Evolutionary conservation across 768 basidiomycete genomes (phyloP), one percentile per base, ranked within the genome.

Genomic region (Boletus sp.): DNA sequence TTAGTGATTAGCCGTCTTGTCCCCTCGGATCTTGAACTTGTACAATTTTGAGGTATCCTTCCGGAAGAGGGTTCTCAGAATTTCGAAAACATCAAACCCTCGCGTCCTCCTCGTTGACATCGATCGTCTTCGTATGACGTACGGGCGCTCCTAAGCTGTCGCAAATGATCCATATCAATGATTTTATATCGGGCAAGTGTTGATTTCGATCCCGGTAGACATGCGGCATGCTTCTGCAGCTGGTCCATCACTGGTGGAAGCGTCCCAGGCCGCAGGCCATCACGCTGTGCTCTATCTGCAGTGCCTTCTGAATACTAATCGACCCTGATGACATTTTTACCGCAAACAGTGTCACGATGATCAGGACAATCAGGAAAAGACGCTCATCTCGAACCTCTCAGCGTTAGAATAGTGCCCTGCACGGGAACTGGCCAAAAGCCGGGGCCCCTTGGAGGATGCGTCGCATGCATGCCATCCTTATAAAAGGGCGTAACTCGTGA

Each of bases 31-130:
- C 24, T 24, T 24, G 24, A 24, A 24, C 24, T 24, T 24, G 24
- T 24, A 24, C 24, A 7, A 17, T 40, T 18, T 18, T 40, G 8
- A 40, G n/a, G 39, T 24, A 24, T 15, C 17, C 7, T 40, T n/a
- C 7, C 17, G 15, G 24, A 24, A 24, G 24, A 24, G 24, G 24
- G 24, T 24, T 24, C n/a, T 14, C 15, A 11, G 20, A 9, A 30
- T 33, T 30, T 32, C 17, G 7, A 44, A 36, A 29, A 42, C 20
- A 57, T 8, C 4, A 10, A 33, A 32, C 29, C 9, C 56, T 57
- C 52, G 40, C 48, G 32, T 33, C 44, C 46, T 59, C 65, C 65
- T 54, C 57, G 47, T 56, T 57, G 30, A 29, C 17, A 15, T 45
- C n/a, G 24, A 18, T 39, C 24, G 24, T 24, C 18, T 29, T 33